Conservation (phyloP, 2,329 filamentous ascomycete genomes). For the Apiospora sp. region DNA sequence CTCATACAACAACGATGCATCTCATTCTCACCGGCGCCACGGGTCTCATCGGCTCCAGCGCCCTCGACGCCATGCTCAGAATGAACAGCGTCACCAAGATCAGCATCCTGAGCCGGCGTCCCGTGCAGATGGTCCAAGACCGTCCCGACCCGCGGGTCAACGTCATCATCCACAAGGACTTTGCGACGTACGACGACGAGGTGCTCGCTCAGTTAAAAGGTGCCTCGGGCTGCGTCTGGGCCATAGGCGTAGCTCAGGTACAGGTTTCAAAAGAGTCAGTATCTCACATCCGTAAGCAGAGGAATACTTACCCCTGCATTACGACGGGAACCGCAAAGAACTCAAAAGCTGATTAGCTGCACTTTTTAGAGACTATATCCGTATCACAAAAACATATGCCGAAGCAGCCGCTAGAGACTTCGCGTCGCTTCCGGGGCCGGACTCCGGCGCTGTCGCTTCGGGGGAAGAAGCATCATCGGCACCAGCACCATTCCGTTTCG, state of each 20-base stretch:
- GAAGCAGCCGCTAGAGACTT: constrained; percentile 71
- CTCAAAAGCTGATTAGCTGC: background rate
- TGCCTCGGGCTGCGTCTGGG: constrained; percentile 77
- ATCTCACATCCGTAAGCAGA: background rate
- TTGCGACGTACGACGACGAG: constrained; percentile 63
- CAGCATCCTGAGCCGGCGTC: constrained; percentile 68
- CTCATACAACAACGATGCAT: constrained; percentile 56
- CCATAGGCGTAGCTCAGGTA: constrained; percentile 70
- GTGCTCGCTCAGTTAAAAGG: constrained; percentile 69
- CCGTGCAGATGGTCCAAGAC: constrained; percentile 69
- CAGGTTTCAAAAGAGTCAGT: constrained; percentile 65
- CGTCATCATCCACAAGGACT: constrained; percentile 76
- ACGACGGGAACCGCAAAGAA: background rate
- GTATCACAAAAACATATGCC: constrained; percentile 73
- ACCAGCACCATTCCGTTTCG: constrained; percentile 66
- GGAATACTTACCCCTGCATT: background rate
- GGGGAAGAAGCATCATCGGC: background rate
- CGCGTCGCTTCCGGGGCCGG: background rate
- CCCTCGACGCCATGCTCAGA: constrained; percentile 68
- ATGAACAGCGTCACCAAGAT: constrained; percentile 66
- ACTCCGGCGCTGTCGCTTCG: background rate
- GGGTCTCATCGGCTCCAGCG: constrained; percentile 68
- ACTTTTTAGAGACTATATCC: constrained; percentile 64
- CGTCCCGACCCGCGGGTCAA: constrained; percentile 64
- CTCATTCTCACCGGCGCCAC: constrained; percentile 73